phyloP scores from a whole-genome alignment of 768 basidiomycete species.

The Termitomyces sp. region DNA sequence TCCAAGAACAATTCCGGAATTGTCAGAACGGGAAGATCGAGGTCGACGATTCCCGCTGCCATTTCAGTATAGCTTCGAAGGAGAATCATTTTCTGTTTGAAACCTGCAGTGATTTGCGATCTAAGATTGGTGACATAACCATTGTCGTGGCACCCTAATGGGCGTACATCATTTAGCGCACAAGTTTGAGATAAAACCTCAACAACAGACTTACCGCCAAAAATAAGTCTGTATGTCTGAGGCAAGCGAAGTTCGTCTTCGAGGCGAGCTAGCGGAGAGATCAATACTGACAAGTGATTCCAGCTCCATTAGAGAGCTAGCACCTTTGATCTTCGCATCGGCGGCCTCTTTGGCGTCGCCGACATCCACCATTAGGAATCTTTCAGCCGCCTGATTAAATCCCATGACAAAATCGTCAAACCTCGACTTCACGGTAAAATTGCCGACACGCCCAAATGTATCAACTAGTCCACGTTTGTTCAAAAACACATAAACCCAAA shows the following conservation, averaged over 20 bases:
- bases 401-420: constrained; percentile 66
- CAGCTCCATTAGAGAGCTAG: background rate
- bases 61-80: constrained; percentile 60
- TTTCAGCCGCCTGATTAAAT: constrained; percentile 64
- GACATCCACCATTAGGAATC: constrained; percentile 67
- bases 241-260: constrained; percentile 58
- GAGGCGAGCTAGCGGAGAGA: constrained; percentile 36
- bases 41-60: constrained; percentile 53
- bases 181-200: background rate
- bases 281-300: background rate
- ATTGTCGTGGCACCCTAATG: constrained; percentile 64
- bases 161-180: background rate
- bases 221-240: constrained; percentile 62
- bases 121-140: constrained; percentile 62
- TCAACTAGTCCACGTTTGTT: constrained; percentile 59
- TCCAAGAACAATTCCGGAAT: constrained; percentile 58
- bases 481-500: constrained; percentile 59
- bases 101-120: constrained; percentile 61
- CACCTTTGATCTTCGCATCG: constrained; percentile 74
- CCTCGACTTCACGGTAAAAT: constrained; percentile 30
- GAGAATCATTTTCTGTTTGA: constrained; percentile 58
- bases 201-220: constrained; percentile 43
- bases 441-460: constrained; percentile 37
- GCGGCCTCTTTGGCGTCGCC: constrained; percentile 70
- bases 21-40: constrained; percentile 47